phyloP scores from a whole-genome alignment of 208 protist genomes.

The Acanthamoeba rhysodes region DNA sequence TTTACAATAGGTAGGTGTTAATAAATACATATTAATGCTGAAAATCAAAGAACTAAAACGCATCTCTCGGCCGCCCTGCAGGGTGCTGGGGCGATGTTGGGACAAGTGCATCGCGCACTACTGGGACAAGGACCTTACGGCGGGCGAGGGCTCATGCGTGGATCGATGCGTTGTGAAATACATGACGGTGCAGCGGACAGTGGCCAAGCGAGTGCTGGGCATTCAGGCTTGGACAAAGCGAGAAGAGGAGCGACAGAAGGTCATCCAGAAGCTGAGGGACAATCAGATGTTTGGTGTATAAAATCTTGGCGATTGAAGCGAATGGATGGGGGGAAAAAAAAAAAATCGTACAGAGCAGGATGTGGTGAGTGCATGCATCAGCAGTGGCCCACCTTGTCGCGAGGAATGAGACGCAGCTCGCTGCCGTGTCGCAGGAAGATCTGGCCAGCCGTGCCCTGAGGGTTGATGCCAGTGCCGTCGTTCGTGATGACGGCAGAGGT shows the following conservation, averaged over 20 bases:
- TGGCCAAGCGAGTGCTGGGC: slow-evolving; percentile 41
- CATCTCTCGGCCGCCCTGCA: background rate
- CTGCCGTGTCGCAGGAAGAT: slow-evolving; percentile 95
- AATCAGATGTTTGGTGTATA: slow-evolving; percentile 9
- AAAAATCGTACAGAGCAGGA: background rate
- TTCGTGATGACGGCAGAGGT: slow-evolving; percentile 87
- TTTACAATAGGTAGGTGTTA: background rate
- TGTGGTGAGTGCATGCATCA: background rate
- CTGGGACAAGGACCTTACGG: background rate
- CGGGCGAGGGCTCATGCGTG: slow-evolving; percentile 10
- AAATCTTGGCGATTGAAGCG: background rate
- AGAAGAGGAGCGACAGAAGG: slow-evolving; percentile 54
- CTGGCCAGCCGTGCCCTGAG: slow-evolving; percentile 93
- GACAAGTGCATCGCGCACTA: slow-evolving; percentile 26
- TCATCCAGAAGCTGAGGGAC: slow-evolving; percentile 12
- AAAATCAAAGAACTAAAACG: background rate
- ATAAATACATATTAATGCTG: too few relatives aligned
- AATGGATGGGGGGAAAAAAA: too few relatives aligned
- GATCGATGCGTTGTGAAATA: slow-evolving; percentile 23
- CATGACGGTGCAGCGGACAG: slow-evolving; percentile 43
- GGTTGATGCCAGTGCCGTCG: slow-evolving; percentile 97
- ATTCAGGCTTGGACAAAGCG: slow-evolving; percentile 19
- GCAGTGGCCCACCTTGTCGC: slow-evolving; percentile 94
- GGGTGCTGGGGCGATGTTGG: slow-evolving; percentile 27
- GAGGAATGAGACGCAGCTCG: slow-evolving; percentile 96